phyloP scores from a whole-genome alignment of 108 stramenopile genomes.

The Bacterosira constricta region DNA sequence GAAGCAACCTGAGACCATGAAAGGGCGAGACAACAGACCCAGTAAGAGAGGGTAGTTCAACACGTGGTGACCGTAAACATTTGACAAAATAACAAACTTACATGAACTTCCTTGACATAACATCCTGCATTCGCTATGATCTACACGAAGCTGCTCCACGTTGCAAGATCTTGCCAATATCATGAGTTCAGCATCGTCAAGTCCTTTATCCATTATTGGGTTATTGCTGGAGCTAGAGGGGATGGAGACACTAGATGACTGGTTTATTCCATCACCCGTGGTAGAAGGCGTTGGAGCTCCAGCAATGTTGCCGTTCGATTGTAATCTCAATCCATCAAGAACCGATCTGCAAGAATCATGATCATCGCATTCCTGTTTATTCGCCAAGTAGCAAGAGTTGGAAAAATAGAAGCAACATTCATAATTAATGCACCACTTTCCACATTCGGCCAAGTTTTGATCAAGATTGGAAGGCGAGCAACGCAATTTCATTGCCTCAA shows the following conservation, averaged over 20 bases:
- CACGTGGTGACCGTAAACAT: background rate
- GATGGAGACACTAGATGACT: no score
- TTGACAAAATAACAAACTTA: background rate
- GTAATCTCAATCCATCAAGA: background rate
- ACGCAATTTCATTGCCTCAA: no score
- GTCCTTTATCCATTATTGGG: background rate
- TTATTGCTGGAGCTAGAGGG: background rate
- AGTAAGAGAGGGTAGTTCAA: background rate
- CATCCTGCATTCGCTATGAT: conserved; percentile 14
- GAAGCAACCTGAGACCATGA: conserved; percentile 20
- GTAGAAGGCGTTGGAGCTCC: background rate
- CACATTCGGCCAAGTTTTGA: conserved; percentile 11
- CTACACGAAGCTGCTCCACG: conserved; percentile 20
- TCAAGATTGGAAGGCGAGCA: conserved; percentile 7
- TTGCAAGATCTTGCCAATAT: conserved; percentile 31
- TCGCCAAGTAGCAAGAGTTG: background rate
- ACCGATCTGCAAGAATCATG: conserved; percentile 15
- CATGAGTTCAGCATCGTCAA: conserved; percentile 11
- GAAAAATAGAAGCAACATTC: conserved; percentile 19
- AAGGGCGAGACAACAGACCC: background rate
- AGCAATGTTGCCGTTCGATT: background rate
- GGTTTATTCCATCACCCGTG: no score
- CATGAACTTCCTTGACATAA: conserved; percentile 35
- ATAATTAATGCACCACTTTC: conserved; percentile 8
- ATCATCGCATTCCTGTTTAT: conserved; percentile 1